phyloP scores from a whole-genome alignment of 2,329 filamentous ascomycete species.

The Fusarium marasasianum region DNA sequence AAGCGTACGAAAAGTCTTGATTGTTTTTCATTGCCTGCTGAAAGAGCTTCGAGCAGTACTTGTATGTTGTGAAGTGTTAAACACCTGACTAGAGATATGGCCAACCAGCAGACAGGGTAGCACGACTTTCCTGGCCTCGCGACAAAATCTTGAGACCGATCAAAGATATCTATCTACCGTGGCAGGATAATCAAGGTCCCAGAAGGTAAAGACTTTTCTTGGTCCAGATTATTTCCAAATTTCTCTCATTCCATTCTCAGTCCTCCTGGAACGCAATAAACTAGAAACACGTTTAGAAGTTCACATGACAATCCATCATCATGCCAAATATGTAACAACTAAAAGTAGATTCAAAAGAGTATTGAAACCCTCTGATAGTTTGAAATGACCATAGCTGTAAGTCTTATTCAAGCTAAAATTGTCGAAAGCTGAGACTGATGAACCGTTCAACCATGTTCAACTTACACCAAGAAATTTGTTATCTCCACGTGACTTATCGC shows the following conservation, averaged over 20 bases:
- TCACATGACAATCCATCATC: background rate
- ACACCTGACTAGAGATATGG: background rate
- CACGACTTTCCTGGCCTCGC: background rate
- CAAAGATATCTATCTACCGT: background rate
- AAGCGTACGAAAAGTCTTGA: constrained; percentile 28
- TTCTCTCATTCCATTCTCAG: background rate
- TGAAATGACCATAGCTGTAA: background rate
- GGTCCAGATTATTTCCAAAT: background rate
- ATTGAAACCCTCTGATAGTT: background rate
- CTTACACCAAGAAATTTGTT: constrained; percentile 4
- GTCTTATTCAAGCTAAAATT: background rate
- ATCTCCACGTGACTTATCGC: constrained; percentile 50
- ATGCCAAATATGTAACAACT: background rate
- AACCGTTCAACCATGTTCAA: background rate
- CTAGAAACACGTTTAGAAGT: background rate
- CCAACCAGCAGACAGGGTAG: background rate
- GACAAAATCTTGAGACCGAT: background rate
- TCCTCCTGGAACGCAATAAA: background rate
- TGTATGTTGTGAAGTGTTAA: background rate
- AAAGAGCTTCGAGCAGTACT: background rate
- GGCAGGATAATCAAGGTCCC: background rate
- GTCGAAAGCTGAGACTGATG: background rate
- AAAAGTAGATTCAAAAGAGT: no score
- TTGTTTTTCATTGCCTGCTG: background rate
- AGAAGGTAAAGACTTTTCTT: background rate